phyloP scores from a whole-genome alignment of 2,329 filamentous ascomycete species.

The Penicillium sp. region DNA sequence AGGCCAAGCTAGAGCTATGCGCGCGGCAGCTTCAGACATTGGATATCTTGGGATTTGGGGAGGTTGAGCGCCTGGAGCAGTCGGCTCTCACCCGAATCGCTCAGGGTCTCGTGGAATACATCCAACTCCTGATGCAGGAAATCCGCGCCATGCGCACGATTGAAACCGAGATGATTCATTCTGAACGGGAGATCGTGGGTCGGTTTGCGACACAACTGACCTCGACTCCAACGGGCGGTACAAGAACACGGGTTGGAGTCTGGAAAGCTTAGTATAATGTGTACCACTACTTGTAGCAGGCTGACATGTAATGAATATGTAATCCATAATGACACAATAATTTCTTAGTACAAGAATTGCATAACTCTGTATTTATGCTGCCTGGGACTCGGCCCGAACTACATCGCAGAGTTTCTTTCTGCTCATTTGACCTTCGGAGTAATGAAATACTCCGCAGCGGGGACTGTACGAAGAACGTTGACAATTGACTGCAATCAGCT shows the following conservation, averaged over 20 bases:
- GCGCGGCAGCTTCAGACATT: conserved; percentile 37
- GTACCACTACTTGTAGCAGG: background rate
- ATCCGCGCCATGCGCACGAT: conserved; percentile 35
- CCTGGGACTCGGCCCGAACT: no score
- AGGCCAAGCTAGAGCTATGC: conserved; percentile 35
- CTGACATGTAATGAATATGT: background rate
- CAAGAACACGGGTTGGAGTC: background rate
- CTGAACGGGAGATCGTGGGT: conserved; percentile 36
- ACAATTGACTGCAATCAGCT: no score
- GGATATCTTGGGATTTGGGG: conserved; percentile 33
- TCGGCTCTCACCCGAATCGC: conserved; percentile 36
- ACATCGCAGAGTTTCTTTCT: no score
- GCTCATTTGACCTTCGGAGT: no score
- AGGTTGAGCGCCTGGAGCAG: conserved; percentile 22
- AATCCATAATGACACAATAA: background rate
- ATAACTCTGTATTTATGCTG: no score
- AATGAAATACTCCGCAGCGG: no score
- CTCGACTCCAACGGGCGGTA: background rate
- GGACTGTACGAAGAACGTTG: no score
- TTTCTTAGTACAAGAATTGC: no score
- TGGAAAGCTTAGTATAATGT: background rate
- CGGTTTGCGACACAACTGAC: conserved; percentile 27
- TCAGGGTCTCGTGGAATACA: conserved; percentile 29
- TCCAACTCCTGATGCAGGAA: conserved; percentile 39
- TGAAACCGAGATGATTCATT: conserved; percentile 34